Evolutionary conservation across 192 early-diverging fungal species (phyloP).

Genomic region (Backusella australiensis): DNA sequence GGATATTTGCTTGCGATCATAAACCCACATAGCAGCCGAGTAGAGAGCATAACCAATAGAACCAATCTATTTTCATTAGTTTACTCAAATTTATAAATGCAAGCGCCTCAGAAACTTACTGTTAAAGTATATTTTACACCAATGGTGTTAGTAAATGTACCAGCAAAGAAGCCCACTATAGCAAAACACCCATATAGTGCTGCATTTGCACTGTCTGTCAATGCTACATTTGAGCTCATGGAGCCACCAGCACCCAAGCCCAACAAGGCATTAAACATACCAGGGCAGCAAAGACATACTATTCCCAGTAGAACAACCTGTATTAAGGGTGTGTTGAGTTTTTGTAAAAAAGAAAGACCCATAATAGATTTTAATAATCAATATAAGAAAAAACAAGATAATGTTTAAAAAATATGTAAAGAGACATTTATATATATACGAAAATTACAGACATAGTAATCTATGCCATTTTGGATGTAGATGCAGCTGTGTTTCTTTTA

Average conservation of each 20-base stretch:
- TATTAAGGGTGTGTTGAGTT: slow-evolving; percentile 52
- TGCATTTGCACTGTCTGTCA: slow-evolving; percentile 25
- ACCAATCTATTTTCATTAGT: slow-evolving; percentile 42
- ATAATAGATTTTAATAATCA: not conserved
- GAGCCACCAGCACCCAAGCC: slow-evolving; percentile 37
- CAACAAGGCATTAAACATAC: slow-evolving; percentile 71
- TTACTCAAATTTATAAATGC: not conserved
- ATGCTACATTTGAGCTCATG: slow-evolving; percentile 29
- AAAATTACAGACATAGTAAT: not conserved
- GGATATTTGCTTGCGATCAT: slow-evolving; percentile 51
- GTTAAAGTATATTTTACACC: slow-evolving; percentile 23
- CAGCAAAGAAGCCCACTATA: slow-evolving; percentile 37
- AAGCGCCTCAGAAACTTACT: slow-evolving; percentile 5
- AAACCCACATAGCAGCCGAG: slow-evolving; percentile 56
- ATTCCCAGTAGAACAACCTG: slow-evolving; percentile 74
- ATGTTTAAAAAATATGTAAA: not conserved
- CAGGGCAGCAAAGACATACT: slow-evolving; percentile 75
- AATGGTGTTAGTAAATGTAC: slow-evolving; percentile 30
- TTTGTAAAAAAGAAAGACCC: not conserved
- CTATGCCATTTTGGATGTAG: not conserved
- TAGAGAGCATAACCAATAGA: slow-evolving; percentile 68
- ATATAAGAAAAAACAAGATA: not conserved
- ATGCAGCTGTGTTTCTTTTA: not conserved
- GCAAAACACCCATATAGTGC: slow-evolving; percentile 33
- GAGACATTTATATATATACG: not conserved